Base-by-base conservation (phyloP, 495 filamentous ascomycete genomes). In the Elasticomyces elasticus region DNA sequence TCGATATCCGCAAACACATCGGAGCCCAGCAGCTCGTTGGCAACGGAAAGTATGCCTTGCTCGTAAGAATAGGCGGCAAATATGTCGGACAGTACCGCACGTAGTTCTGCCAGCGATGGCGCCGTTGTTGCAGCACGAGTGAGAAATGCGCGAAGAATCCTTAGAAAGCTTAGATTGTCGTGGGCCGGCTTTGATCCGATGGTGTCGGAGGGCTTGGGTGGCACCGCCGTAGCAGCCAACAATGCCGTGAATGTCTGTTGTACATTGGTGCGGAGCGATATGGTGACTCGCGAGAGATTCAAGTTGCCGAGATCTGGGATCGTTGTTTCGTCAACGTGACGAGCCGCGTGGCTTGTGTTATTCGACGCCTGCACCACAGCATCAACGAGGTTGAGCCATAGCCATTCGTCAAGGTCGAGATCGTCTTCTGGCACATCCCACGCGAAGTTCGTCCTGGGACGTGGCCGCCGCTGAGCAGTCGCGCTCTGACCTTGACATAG, bases 1-100 rank as follows among this genome's bases (percentile, higher is more conserved):
- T 80, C 76, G 37, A 96, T 89, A 58, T 87, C 84, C 13, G 85
- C 79, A 61, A 95, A 98, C 17, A 95, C 75, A 62, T 94, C 88
- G 57, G 89, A 84, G 54, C 95, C 90, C 0, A 98, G 73, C 55
- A 98, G 79, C 17, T 80, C 78, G 67, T 89, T 91, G 11, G 94
- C 87, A 13, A 98, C 80, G 1, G 79, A 74, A 19, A 97, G 75
- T 12, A 98, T 84, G 3, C 85, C 86, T 61, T 87, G 83, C 66
- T 97, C 94, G 65, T 95, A 95, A 0, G 88, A 81, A 63, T 98
- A 97, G 0, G 94, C 90, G 1, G 91, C 83, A 68, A 98, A 98
- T 42, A 98, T 89, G 6, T 87, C 87, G 1, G 80, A 74, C 2
- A 98, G 77, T 1, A 96, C 89, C 38, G 79, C 76, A 23, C 94